These are phyloP conservation scores for Penicillium sp. DNA, from an alignment of 2,329 filamentous ascomycete genomes.

Conservation along the genomic window DNA sequence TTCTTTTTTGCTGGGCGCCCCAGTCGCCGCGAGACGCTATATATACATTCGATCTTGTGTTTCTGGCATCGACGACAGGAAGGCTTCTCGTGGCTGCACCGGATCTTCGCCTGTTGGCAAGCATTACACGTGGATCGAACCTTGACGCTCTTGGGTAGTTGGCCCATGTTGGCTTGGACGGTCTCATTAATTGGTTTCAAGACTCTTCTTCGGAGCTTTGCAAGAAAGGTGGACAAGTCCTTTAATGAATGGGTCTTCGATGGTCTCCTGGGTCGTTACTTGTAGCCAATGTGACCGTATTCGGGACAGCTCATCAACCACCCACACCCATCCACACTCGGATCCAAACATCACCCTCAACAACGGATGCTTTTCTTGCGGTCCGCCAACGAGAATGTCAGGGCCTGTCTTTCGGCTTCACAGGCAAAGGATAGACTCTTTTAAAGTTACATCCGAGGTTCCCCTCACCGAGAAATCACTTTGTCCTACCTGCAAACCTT, in stretches of 20 bases:
- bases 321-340: background rate
- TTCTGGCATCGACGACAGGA: conserved; percentile 39
- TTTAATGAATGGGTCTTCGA: background rate
- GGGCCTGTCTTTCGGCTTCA: background rate
- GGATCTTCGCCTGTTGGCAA: conserved; percentile 43
- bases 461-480: conserved; percentile 14
- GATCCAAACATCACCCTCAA: background rate
- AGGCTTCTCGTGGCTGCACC: conserved; percentile 41
- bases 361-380: background rate
- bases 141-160: conserved; percentile 38
- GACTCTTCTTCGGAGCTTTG: background rate
- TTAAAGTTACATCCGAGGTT: conserved; percentile 19
- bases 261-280: background rate
- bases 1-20: conserved; percentile 39
- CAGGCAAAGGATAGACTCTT: conserved; percentile 5
- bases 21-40: conserved; percentile 39
- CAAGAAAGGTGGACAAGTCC: background rate
- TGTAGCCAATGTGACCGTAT: background rate
- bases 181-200: conserved; percentile 7
- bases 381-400: background rate
- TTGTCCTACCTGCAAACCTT: conserved; percentile 12
- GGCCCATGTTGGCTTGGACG: conserved; percentile 1
- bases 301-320: conserved; percentile 9
- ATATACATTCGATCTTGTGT: conserved; percentile 38
- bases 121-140: conserved; percentile 42